Conservation (phyloP, 129 eudicot species). For the Flaveria brownii region DNA sequence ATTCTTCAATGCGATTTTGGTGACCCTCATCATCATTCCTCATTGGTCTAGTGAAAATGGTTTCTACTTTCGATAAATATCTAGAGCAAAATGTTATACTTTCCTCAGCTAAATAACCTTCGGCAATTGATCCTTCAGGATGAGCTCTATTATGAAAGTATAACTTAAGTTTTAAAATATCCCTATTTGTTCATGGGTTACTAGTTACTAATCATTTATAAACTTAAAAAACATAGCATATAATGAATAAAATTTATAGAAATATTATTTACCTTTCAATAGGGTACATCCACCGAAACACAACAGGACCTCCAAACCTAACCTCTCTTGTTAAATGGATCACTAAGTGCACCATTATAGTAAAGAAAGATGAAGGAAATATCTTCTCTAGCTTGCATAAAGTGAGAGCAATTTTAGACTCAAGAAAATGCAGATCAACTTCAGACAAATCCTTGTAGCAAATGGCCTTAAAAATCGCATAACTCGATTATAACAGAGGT, state of each 20-base stretch:
- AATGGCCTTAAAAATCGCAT: too few relatives aligned
- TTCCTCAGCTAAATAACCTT: conserved; percentile 17
- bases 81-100: conserved; percentile 17
- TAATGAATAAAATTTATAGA: background rate
- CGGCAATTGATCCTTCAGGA: conserved; percentile 29
- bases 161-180: too few relatives aligned
- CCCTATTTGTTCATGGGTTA: too few relatives aligned
- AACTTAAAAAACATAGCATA: background rate
- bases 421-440: too few relatives aligned
- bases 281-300: background rate
- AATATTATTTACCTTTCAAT: background rate
- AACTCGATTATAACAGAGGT: too few relatives aligned
- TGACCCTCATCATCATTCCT: too few relatives aligned
- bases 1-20: background rate
- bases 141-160: too few relatives aligned
- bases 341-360: background rate
- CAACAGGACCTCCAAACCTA: background rate
- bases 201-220: background rate
- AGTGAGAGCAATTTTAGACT: too few relatives aligned
- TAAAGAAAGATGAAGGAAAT: too few relatives aligned
- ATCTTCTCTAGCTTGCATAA: too few relatives aligned
- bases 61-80: background rate
- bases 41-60: conserved; percentile 7
- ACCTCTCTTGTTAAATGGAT: background rate
- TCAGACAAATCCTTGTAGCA: too few relatives aligned